Conservation (phyloP, 495 filamentous ascomycete species). For the Penicillium cinerascens region DNA sequence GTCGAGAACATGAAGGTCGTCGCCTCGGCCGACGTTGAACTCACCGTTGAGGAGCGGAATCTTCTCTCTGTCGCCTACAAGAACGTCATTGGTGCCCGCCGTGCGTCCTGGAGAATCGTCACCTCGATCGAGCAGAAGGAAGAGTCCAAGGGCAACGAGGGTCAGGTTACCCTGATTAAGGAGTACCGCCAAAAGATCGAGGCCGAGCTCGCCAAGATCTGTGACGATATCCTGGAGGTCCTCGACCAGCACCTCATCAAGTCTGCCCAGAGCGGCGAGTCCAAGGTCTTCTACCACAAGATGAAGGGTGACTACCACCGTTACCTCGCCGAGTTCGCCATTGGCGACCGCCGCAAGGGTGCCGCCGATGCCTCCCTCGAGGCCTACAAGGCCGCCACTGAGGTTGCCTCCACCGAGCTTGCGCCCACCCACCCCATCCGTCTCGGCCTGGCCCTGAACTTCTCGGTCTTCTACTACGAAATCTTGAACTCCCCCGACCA, state of each 20-base stretch:
- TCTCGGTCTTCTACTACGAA: slow-evolving; percentile 99
- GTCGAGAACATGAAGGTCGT: slow-evolving; percentile 99
- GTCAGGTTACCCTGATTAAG: slow-evolving; percentile 92
- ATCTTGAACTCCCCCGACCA: slow-evolving; percentile 98
- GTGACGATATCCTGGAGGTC: slow-evolving; percentile 96
- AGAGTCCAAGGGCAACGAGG: slow-evolving; percentile 97
- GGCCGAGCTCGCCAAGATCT: slow-evolving; percentile 97
- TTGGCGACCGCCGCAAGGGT: slow-evolving; percentile 95
- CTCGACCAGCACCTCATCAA: slow-evolving; percentile 95
- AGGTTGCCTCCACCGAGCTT: slow-evolving; percentile 96
- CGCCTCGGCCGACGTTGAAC: slow-evolving; percentile 90
- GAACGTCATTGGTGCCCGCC: slow-evolving; percentile 98
- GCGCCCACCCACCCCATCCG: slow-evolving; percentile 99
- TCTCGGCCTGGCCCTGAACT: slow-evolving; percentile 96
- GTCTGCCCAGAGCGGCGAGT: slow-evolving; percentile 93
- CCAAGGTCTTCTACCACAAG: slow-evolving; percentile 99
- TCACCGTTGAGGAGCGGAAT: slow-evolving; percentile 98
- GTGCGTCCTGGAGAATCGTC: slow-evolving; percentile 99
- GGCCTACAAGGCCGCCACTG: slow-evolving; percentile 97
- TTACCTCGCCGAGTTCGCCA: slow-evolving; percentile 97
- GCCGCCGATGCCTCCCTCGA: slow-evolving; percentile 95
- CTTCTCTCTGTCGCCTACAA: slow-evolving; percentile 99
- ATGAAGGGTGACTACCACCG: slow-evolving; percentile 99
- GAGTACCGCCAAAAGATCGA: slow-evolving; percentile 99
- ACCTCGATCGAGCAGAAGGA: slow-evolving; percentile 99